Evolutionary conservation across 768 basidiomycete species (phyloP).

Genomic region (Suillus plorans): DNA sequence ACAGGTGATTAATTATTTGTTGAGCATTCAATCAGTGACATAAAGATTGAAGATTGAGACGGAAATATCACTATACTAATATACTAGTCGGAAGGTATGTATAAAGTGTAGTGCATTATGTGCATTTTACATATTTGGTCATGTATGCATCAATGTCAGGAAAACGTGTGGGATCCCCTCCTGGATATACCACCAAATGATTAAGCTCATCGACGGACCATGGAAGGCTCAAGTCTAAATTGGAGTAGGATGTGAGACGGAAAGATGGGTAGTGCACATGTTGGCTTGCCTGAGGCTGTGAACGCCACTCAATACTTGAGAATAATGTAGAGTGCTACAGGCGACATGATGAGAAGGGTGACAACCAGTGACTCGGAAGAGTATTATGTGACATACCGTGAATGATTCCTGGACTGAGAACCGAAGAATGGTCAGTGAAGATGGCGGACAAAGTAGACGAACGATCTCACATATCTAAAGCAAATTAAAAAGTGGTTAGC

Average conservation of each 20-base stretch:
- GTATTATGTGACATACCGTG: constrained; percentile 45
- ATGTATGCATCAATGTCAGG: neutral
- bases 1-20: neutral
- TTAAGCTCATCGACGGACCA: neutral
- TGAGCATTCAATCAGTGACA: neutral
- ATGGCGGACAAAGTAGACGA: neutral
- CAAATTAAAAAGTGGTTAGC: neutral
- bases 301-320: constrained; percentile 54
- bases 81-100: neutral
- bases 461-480: neutral
- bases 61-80: neutral
- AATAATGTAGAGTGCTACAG: constrained; percentile 75
- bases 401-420: constrained; percentile 69
- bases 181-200: neutral
- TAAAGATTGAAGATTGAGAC: neutral
- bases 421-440: constrained; percentile 15
- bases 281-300: neutral
- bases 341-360: constrained; percentile 15
- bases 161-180: neutral
- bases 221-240: neutral
- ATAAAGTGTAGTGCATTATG: neutral
- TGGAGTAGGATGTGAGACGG: neutral
- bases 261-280: too few species aligned
- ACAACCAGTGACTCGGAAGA: neutral
- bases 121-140: neutral